Base-by-base conservation (phyloP, 192 early-diverging fungal species). In the Cetraspora pellucida region DNA sequence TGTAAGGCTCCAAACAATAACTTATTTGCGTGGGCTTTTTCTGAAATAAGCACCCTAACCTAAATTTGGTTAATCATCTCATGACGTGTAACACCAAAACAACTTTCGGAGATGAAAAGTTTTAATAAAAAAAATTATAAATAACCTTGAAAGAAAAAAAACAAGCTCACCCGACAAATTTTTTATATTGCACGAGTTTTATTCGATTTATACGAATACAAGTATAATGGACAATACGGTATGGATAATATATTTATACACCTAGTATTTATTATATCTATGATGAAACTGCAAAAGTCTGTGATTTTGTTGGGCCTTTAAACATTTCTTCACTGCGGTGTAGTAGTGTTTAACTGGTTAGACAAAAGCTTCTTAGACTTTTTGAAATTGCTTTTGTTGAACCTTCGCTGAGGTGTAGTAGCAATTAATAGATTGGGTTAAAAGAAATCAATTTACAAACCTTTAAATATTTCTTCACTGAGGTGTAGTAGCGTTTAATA, bases 231-330 rank as follows among this genome's bases (percentile, higher is more conserved):
- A 25, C 10, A 61, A 61, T 27, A 61, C 27, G 59, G 59, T 61
- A 61, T 28, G 27, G 27, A 31, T 28, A 61, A 61, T 61, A 61
- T n/a, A 61, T 61, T 61, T 61, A 23, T 61, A 28, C 59, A 61
- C 21, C 59, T 61, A 49, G 3, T 52, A 52, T 52, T 11, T 52
- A 52, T 52, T 52, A 52, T 54, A 54, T 54, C 13, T 54, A 54
- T 54, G 50, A 54, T 14, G 16, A 54, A 54, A 11, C 9, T 10
- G 50, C 50, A 52, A 52, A 52, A 52, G 59, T 28, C 21, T 30
- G 21, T 61, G 21, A 28, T 28, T 61, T 23, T 61, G 59, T 61
- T 13, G 23, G 28, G 59, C 59, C 5, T 28, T 30, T 61, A 30
- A 61, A 61, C 28, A 61, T 61, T 61, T 61, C 0, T 30, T 28